A percentile compares a stretch with the other conserved stretches of the same genome.
Evolutionary conservation across 768 basidiomycete species (phyloP).

Genomic region (Podaxis carcinomalis): DNA sequence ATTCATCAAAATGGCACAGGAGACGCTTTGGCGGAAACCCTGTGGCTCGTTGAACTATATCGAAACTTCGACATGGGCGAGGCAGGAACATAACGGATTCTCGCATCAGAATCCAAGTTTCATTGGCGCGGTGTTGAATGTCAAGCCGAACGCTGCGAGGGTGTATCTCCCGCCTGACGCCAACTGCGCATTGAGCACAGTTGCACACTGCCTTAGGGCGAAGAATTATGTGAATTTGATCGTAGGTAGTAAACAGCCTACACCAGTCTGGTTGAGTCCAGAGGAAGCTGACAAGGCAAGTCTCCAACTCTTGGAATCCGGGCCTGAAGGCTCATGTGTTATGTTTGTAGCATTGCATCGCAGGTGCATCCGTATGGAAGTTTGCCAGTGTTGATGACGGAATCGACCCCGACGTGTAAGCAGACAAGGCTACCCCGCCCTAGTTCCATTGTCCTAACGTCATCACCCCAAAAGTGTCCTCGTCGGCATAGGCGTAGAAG

Average conservation of each 20-base stretch:
- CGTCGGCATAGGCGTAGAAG: conserved; percentile 84
- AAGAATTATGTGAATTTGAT: conserved; percentile 87
- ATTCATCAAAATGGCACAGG: conserved; percentile 77
- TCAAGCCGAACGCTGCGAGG: conserved; percentile 67
- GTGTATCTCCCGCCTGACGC: conserved; percentile 91
- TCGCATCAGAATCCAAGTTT: conserved; percentile 85
- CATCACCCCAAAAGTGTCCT: conserved; percentile 50
- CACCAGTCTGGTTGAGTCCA: conserved; percentile 70
- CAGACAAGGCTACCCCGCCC: background rate
- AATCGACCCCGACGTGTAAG: conserved; percentile 66
- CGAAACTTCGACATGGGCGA: conserved; percentile 83
- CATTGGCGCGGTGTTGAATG: conserved; percentile 79
- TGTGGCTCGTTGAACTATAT: conserved; percentile 78
- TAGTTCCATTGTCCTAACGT: conserved; percentile 18
- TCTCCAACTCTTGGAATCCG: background rate
- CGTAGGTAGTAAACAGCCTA: conserved; percentile 85
- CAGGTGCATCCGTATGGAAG: conserved; percentile 85
- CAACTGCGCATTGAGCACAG: conserved; percentile 79
- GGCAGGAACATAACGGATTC: conserved; percentile 88
- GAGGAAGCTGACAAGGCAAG: conserved; percentile 69
- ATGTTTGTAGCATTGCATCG: conserved; percentile 65
- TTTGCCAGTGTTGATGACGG: conserved; percentile 76
- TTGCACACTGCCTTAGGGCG: conserved; percentile 78
- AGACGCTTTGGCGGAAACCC: conserved; percentile 70
- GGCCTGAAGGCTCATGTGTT: conserved; percentile 8